phyloP scores from a whole-genome alignment of 2,329 filamentous ascomycete genomes.

The Phyllachora maydis region DNA sequence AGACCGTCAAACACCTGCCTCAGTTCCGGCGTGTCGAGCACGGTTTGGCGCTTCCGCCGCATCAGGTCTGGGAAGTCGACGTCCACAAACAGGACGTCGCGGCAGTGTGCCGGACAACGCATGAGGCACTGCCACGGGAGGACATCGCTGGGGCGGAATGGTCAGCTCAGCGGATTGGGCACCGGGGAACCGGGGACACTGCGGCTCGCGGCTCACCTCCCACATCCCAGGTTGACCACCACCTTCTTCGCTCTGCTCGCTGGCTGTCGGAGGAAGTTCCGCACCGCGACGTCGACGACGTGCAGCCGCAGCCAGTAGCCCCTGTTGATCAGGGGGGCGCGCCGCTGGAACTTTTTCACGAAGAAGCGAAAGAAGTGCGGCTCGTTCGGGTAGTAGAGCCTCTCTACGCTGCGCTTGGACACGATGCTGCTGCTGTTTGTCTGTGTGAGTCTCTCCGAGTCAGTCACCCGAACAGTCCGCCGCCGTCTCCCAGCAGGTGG shows the following conservation, averaged over 20 bases:
- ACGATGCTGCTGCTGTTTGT: conserved; percentile 87
- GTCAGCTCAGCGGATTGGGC: no score
- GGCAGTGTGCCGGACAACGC: conserved; percentile 37
- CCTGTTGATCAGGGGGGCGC: conserved; percentile 77
- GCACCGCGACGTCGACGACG: conserved; percentile 56
- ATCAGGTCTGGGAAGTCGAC: conserved; percentile 74
- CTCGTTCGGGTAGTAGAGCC: conserved; percentile 57
- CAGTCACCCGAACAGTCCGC: neutral
- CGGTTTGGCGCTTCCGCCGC: conserved; percentile 46
- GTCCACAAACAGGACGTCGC: conserved; percentile 52
- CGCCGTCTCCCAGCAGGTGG: no score
- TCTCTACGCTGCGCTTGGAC: conserved; percentile 84
- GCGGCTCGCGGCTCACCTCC: no score
- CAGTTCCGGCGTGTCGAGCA: conserved; percentile 41
- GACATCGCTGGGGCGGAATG: no score
- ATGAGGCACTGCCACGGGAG: conserved; percentile 67
- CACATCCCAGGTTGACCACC: conserved; percentile 71
- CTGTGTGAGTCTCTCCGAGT: conserved; percentile 17
- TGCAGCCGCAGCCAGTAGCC: conserved; percentile 77
- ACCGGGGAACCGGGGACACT: no score
- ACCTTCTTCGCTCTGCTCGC: conserved; percentile 37
- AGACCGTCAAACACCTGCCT: conserved; percentile 25
- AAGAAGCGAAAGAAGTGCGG: conserved; percentile 78
- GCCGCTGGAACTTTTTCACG: conserved; percentile 61
- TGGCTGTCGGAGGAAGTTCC: conserved; percentile 43